Evolutionary conservation across 768 basidiomycete species (phyloP).

Genomic region (Phylloporus sp.): DNA sequence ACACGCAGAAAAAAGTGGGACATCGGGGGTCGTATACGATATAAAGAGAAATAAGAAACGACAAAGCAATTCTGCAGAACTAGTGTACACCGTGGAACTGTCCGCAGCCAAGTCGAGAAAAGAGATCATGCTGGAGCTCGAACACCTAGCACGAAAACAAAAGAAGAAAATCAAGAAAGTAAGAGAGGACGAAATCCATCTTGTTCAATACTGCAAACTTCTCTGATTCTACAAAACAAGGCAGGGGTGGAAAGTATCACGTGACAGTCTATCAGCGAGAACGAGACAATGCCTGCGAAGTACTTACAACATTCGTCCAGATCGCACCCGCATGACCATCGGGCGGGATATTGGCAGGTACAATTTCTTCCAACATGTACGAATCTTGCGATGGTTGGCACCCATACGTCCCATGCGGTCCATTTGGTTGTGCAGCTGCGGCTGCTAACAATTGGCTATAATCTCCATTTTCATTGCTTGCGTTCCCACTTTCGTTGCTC

Average conservation of each 20-base stretch:
- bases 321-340: slow-evolving; percentile 32
- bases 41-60: slow-evolving; percentile 36
- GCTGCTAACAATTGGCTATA: slow-evolving; percentile 56
- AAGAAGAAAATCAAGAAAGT: slow-evolving; percentile 4
- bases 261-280: slow-evolving; percentile 28
- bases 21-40: slow-evolving; percentile 23
- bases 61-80: slow-evolving; percentile 9
- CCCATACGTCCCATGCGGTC: slow-evolving; percentile 48
- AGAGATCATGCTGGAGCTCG: background rate
- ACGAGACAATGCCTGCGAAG: slow-evolving; percentile 26
- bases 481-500: slow-evolving; percentile 17
- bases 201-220: slow-evolving; percentile 21
- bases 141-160: slow-evolving; percentile 1
- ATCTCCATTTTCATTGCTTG: slow-evolving; percentile 31
- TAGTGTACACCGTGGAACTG: slow-evolving; percentile 23
- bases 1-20: background rate
- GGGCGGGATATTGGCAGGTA: slow-evolving; percentile 32
- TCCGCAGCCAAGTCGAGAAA: slow-evolving; percentile 6
- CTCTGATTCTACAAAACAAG: slow-evolving; percentile 20
- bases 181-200: background rate
- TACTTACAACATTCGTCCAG: slow-evolving; percentile 47
- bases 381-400: slow-evolving; percentile 56
- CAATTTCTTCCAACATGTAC: slow-evolving; percentile 69
- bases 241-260: background rate
- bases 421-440: slow-evolving; percentile 53